phyloP scores from a whole-genome alignment of 495 filamentous ascomycete genomes.

The Rostrohypoxylon terebratum region DNA sequence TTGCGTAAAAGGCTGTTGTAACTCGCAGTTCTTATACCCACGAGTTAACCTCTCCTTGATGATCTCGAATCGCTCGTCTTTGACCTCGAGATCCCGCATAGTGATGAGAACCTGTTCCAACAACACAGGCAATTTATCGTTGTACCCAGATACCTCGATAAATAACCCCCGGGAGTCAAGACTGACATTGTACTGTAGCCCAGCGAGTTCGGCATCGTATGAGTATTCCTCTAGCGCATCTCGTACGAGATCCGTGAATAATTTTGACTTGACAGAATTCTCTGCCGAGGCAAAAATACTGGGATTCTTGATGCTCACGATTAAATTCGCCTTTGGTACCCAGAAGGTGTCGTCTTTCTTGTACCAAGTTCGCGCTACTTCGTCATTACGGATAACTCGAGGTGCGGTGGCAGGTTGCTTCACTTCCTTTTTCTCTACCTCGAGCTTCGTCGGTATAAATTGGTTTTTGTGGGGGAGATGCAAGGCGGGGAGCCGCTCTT shows the following conservation, averaged over 20 bases:
- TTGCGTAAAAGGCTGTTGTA: constrained; percentile 88
- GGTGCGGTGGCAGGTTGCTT: constrained; percentile 78
- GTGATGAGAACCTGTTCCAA: constrained; percentile 89
- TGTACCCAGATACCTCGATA: constrained; percentile 88
- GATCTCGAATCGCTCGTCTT: constrained; percentile 86
- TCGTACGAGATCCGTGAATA: constrained; percentile 88
- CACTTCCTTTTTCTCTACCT: constrained; percentile 93
- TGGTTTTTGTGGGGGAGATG: constrained; percentile 94
- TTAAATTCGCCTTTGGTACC: constrained; percentile 93
- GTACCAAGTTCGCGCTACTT: constrained; percentile 87
- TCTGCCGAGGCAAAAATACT: constrained; percentile 80
- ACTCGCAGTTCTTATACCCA: constrained; percentile 85
- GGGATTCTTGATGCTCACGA: constrained; percentile 83
- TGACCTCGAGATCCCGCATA: constrained; percentile 86
- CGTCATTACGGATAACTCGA: constrained; percentile 88
- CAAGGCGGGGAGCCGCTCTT: constrained; percentile 73
- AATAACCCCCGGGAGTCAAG: constrained; percentile 78
- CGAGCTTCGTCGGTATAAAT: constrained; percentile 93
- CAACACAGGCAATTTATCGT: constrained; percentile 92
- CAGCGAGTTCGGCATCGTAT: constrained; percentile 95
- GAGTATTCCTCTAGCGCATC: constrained; percentile 95
- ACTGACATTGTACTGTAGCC: constrained; percentile 82
- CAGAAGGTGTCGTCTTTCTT: constrained; percentile 99
- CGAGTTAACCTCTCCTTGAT: constrained; percentile 87
- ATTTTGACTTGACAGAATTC: constrained; percentile 77